phyloP scores from a whole-genome alignment of 306 rosid species.

The Quercus engelmannii region DNA sequence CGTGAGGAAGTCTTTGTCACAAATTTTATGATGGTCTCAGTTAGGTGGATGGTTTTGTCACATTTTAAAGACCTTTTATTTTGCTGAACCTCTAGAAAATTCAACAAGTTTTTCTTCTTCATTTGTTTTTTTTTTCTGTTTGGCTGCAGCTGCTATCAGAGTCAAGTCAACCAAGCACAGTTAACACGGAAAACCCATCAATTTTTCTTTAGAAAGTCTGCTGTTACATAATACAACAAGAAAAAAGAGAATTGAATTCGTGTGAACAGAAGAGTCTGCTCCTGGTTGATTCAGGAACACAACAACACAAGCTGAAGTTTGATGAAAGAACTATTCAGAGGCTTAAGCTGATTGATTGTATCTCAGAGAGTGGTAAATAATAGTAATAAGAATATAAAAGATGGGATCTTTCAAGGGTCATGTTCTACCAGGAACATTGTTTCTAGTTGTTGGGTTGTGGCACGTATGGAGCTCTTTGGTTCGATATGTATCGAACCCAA shows the following conservation, averaged over 20 bases:
- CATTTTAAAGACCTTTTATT: no score
- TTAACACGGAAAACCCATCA: no score
- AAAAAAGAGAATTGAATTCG: not conserved
- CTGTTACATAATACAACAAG: not conserved
- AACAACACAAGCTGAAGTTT: not conserved
- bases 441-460: slow-evolving; percentile 86
- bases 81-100: no score
- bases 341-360: slow-evolving; percentile 7
- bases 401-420: slow-evolving; percentile 99
- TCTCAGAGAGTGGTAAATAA: not conserved
- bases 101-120: no score
- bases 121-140: no score
- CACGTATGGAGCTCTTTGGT: slow-evolving; percentile 82
- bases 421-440: slow-evolving; percentile 86
- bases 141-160: no score
- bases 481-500: slow-evolving; percentile 53
- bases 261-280: not conserved
- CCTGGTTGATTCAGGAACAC: slow-evolving; percentile 11
- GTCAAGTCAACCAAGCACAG: no score
- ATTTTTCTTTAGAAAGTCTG: slow-evolving; percentile 11
- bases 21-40: no score
- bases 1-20: no score
- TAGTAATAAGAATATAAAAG: not conserved
- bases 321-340: not conserved
- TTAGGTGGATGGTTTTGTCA: no score